Evolutionary conservation across 2,329 filamentous ascomycete species (phyloP).

Genomic region (Simplicillium sp.): DNA sequence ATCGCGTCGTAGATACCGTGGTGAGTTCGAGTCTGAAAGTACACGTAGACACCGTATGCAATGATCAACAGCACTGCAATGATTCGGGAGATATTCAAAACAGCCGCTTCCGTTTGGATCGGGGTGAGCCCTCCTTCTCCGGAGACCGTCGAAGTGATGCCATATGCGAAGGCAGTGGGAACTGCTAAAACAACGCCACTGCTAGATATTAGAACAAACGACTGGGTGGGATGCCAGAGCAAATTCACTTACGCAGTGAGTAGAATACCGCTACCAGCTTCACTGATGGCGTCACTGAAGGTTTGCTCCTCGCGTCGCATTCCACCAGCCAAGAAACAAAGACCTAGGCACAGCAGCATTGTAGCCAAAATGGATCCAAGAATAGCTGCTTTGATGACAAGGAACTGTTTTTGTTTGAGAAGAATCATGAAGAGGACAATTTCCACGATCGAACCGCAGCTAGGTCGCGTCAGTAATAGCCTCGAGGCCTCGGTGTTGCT

Average conservation of each 20-base stretch:
- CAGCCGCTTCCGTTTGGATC: conserved; percentile 24
- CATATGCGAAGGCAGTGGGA: conserved; percentile 46
- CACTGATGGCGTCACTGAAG: conserved; percentile 68
- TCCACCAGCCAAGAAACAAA: conserved; percentile 73
- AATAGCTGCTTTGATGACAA: conserved; percentile 77
- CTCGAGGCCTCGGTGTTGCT: too few species aligned
- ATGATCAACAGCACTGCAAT: conserved; percentile 62
- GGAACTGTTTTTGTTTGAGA: conserved; percentile 43
- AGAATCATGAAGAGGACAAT: conserved; percentile 76
- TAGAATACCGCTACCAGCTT: conserved; percentile 68
- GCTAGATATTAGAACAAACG: conserved; percentile 16
- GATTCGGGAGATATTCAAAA: conserved; percentile 59
- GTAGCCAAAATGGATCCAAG: conserved; percentile 77
- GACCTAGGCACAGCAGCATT: conserved; percentile 67
- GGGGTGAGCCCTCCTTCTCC: conserved; percentile 26
- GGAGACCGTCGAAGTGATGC: conserved; percentile 22
- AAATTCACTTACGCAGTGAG: conserved; percentile 59
- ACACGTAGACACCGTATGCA: conserved; percentile 57
- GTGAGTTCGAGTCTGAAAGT: conserved; percentile 69
- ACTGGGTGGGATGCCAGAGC: conserved; percentile 4
- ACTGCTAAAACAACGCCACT: conserved; percentile 29
- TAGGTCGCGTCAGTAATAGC: conserved; percentile 11
- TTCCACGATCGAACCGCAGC: conserved; percentile 66
- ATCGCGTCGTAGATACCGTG: conserved; percentile 69
- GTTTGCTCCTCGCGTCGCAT: conserved; percentile 55